A percentile compares a stretch with the other conserved stretches of the same genome.
These are phyloP conservation scores for Euphorbia celastroides DNA, from an alignment of 441 rosid species.

Conservation along the genomic window DNA sequence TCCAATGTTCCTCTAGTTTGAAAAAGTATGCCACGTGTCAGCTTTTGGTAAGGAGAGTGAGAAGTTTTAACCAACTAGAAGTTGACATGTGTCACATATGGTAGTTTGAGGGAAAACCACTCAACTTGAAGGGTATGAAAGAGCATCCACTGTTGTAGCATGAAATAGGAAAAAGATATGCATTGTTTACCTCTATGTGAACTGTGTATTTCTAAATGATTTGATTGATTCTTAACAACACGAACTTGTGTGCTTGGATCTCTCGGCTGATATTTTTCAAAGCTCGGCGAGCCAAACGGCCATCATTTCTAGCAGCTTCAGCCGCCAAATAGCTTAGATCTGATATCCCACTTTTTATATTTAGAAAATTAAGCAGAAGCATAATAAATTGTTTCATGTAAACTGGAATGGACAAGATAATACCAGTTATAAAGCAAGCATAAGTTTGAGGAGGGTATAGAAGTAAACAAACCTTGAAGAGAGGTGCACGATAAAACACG, in stretches of 20 bases:
- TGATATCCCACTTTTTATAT: slow-evolving; percentile 21
- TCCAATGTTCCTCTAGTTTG: no score
- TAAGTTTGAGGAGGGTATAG: slow-evolving; percentile 6
- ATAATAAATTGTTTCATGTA: slow-evolving; percentile 2
- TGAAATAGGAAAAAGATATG: background rate
- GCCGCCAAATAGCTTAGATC: slow-evolving; percentile 51
- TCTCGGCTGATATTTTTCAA: slow-evolving; percentile 43
- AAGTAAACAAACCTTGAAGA: slow-evolving; percentile 39
- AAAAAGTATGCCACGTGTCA: no score
- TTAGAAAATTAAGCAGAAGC: slow-evolving; percentile 1
- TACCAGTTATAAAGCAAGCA: slow-evolving; percentile 11
- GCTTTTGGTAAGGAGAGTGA: no score
- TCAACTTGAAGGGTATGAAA: no score
- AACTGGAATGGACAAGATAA: background rate
- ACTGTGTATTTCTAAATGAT: slow-evolving; percentile 33
- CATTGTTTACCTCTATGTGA: slow-evolving; percentile 47
- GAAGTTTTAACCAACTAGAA: no score
- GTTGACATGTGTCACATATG: no score
- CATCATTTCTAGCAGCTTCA: slow-evolving; percentile 73
- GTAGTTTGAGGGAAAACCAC: no score
- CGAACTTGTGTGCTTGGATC: slow-evolving; percentile 55
- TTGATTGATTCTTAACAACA: slow-evolving; percentile 41
- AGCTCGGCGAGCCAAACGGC: slow-evolving; percentile 72
- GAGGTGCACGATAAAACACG: slow-evolving; percentile 59
- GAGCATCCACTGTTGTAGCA: no score